These are phyloP conservation scores for Byssothecium circinans DNA, from an alignment of 2,329 filamentous ascomycete species.

Conservation along the genomic window DNA sequence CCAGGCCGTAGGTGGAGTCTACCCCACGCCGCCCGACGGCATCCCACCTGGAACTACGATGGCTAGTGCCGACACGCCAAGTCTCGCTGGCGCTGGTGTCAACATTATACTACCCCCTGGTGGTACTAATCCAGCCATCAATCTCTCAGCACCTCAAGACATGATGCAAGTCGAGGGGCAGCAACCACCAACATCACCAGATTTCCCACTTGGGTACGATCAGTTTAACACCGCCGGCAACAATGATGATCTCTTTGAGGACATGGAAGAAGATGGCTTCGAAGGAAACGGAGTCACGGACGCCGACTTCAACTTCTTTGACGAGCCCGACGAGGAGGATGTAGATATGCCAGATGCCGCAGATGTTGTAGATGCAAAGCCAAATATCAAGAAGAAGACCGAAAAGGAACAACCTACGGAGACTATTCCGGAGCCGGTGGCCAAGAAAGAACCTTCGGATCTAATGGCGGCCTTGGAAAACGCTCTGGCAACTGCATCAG, in stretches of 20 bases:
- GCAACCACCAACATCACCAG: conserved; percentile 27
- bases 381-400: conserved; percentile 5
- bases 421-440: conserved; percentile 1
- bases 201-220: conserved; percentile 22
- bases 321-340: conserved; percentile 58
- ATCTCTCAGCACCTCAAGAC: conserved; percentile 34
- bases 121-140: conserved; percentile 36
- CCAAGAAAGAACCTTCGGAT: conserved; percentile 30
- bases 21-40: conserved; percentile 46
- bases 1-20: conserved; percentile 42
- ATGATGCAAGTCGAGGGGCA: conserved; percentile 17
- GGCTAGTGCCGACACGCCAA: conserved; percentile 33
- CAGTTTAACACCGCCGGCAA: conserved; percentile 23
- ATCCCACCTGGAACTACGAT: conserved; percentile 32
- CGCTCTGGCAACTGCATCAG: conserved; percentile 24
- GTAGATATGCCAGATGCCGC: conserved; percentile 38
- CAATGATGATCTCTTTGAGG: conserved; percentile 66
- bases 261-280: conserved; percentile 70
- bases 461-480: conserved; percentile 33
- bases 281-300: conserved; percentile 77
- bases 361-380: conserved; percentile 16
- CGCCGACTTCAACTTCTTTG: conserved; percentile 82
- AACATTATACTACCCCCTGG: conserved; percentile 33
- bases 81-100: conserved; percentile 24
- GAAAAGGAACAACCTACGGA: conserved; percentile 7